Evolutionary conservation across 129 eudicot species (phyloP), one percentile per base, ranked within the genome.

Genomic region (Artemisia annua): DNA sequence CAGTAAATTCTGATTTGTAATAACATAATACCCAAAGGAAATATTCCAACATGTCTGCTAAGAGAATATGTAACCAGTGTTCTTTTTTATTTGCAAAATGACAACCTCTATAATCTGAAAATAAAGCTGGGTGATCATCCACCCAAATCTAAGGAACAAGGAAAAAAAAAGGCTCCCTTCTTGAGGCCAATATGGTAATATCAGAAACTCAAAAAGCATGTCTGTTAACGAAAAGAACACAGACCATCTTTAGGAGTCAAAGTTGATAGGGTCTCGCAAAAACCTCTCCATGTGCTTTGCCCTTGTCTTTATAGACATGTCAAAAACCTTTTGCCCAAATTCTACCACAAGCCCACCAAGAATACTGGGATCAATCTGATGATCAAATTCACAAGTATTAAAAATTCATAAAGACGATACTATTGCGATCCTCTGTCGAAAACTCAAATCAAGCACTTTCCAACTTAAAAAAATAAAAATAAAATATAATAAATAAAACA

Each of bases 281-380:
- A 92, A 89, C 78, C 95, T 81, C 82, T 92, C 96, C 97, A 92
- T 92, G 81, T 92, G 91, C 67, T 79, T 82, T 26, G 97, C 97
- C 83, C 94, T 79, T 5, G 96, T 92, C 82, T 75, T 92, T 24
- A 88, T 92, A 48, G 97, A 92, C 91, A 85, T 85, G 78, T 92
- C 97, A 70, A 88, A 87, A 7, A 92, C 96, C 77, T 92, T 92
- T 49, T 83, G 89, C 9, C 86, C 75, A 11, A 88, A 92, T 74
- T 92, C 96, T 57, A 92, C 93, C 85, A 92, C 87, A 65, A 92
- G 66, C 49, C 96, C 97, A 77, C 96, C 97, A 56, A 92, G 93
- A 81, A 92, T 92, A 69, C 86, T 88, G 17, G 86, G 87, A 85
- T 92, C 97, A 70, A 92, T 83, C 96, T 91, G 93, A 66, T 30